Conservation (phyloP, 441 rosid genomes). For the Corymbia citriodora region DNA sequence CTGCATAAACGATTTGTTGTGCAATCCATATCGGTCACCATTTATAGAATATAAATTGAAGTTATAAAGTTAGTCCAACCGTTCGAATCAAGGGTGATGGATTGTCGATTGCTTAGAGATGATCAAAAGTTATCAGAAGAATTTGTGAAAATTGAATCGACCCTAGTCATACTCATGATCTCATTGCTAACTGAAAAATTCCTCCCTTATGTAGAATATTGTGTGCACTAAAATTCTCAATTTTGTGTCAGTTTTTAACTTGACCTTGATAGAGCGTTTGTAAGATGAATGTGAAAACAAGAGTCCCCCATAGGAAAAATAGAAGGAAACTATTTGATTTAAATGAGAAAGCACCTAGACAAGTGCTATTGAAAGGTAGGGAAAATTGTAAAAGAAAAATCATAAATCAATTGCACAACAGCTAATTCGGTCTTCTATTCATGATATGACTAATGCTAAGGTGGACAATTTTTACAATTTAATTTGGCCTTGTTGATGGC, state of each 20-base stretch:
- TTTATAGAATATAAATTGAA: background rate
- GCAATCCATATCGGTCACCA: background rate
- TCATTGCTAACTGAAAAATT: background rate
- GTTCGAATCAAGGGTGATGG: background rate
- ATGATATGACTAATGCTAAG: too few relatives aligned
- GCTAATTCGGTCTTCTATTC: too few relatives aligned
- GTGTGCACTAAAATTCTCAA: background rate
- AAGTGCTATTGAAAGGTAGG: too few relatives aligned
- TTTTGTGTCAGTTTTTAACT: background rate
- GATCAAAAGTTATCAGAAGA: background rate
- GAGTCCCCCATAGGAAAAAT: background rate
- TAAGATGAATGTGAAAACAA: background rate
- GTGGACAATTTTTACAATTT: too few relatives aligned
- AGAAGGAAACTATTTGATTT: background rate
- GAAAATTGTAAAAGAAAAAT: too few relatives aligned
- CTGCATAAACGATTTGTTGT: background rate
- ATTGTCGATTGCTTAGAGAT: background rate
- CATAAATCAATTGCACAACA: too few relatives aligned
- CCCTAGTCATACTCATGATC: background rate
- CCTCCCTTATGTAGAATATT: background rate
- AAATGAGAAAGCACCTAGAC: too few relatives aligned
- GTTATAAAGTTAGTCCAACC: background rate
- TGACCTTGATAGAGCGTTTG: background rate
- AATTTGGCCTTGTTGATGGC: too few relatives aligned
- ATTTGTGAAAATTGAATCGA: background rate